phyloP scores from a whole-genome alignment of 305 asterid species.

The Striga hermonthica region DNA sequence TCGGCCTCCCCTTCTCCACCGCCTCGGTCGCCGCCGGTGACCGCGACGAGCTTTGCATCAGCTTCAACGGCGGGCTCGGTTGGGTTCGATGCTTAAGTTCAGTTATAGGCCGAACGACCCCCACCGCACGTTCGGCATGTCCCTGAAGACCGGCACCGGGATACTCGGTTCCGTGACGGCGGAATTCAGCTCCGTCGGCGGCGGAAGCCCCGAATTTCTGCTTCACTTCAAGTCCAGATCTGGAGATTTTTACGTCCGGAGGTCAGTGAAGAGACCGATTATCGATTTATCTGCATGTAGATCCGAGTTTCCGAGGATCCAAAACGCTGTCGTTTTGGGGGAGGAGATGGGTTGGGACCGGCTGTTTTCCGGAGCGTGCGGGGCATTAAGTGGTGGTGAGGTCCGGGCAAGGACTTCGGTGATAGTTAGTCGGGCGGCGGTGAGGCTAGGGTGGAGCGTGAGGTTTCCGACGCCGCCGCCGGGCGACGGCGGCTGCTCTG shows the following conservation, averaged over 20 bases:
- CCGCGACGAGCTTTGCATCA: background rate
- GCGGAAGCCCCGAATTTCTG: slow-evolving; percentile 12
- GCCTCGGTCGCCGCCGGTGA: background rate
- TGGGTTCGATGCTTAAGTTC: background rate
- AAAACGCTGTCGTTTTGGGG: background rate
- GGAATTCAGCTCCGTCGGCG: background rate
- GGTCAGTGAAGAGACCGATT: background rate
- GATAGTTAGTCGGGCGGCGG: slow-evolving; percentile 4
- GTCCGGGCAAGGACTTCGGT: slow-evolving; percentile 18
- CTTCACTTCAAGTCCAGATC: slow-evolving; percentile 23
- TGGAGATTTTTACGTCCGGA: slow-evolving; percentile 20
- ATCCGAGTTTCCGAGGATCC: background rate
- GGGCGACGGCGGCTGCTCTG: slow-evolving; percentile 3
- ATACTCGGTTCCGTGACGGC: background rate
- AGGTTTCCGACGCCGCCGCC: slow-evolving; percentile 3
- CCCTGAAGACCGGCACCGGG: background rate
- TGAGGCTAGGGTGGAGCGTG: slow-evolving; percentile 30
- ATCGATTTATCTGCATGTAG: background rate
- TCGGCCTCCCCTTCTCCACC: slow-evolving; percentile 17
- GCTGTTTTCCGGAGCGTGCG: slow-evolving; percentile 10
- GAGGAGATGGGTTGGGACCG: slow-evolving; percentile 14
- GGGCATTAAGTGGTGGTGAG: slow-evolving; percentile 21
- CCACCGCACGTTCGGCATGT: background rate
- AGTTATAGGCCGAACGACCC: background rate
- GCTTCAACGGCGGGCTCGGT: background rate